A percentile compares a stretch with the other conserved stretches of the same genome.
Conservation (phyloP, 2,329 filamentous ascomycete genomes). For the Cadophora sp. region DNA sequence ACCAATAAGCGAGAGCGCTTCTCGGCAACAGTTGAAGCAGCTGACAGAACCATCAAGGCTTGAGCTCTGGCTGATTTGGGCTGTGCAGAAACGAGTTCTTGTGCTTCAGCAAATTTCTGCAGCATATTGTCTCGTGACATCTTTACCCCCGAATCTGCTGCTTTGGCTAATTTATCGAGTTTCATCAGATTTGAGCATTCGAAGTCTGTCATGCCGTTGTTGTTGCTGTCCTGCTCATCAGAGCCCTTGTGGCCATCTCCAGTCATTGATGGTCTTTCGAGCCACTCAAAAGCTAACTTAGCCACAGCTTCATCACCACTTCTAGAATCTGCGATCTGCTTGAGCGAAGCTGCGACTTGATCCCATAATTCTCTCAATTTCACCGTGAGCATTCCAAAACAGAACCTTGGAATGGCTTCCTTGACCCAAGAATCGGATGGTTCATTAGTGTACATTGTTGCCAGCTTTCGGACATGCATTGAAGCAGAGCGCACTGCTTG, state of each 20-base stretch:
- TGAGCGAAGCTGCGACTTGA: constrained; percentile 77
- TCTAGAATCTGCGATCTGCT: constrained; percentile 74
- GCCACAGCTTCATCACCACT: constrained; percentile 76
- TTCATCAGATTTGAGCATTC: constrained; percentile 79
- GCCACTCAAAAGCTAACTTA: constrained; percentile 78
- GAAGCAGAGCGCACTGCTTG: constrained; percentile 79
- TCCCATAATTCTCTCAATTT: constrained; percentile 88
- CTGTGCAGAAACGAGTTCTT: constrained; percentile 58
- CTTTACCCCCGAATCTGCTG: constrained; percentile 59
- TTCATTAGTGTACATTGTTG: constrained; percentile 62
- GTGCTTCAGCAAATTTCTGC: constrained; percentile 67
- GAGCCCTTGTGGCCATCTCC: constrained; percentile 55
- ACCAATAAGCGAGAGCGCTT: constrained; percentile 85
- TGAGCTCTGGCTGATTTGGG: constrained; percentile 71
- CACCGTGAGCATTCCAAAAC: constrained; percentile 88
- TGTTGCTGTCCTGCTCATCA: constrained; percentile 45
- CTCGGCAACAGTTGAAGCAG: constrained; percentile 79
- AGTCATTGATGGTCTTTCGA: constrained; percentile 63
- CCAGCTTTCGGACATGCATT: constrained; percentile 82
- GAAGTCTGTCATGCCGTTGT: constrained; percentile 70
- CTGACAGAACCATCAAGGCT: constrained; percentile 78
- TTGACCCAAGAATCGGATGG: constrained; percentile 69
- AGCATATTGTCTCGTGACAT: constrained; percentile 65
- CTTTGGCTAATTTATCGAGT: constrained; percentile 59
- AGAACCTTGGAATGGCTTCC: constrained; percentile 78